Evolutionary conservation across 257 asterid species (phyloP).

Genomic region (Primulina huaijiensis): DNA sequence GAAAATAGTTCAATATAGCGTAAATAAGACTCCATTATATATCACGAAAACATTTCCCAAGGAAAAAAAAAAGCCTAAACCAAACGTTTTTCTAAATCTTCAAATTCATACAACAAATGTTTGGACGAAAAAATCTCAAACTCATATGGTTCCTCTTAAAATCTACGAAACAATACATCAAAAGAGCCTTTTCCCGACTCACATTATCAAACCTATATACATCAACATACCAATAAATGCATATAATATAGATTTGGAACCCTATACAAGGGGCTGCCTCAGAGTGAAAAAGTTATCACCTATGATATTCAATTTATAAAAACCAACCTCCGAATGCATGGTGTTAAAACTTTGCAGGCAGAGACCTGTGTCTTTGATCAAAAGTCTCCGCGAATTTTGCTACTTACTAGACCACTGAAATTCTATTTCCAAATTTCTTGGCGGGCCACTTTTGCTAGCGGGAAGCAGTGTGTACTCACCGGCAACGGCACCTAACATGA

Average conservation of each 20-base stretch:
- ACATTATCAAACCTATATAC: background rate
- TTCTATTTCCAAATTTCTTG: constrained; percentile 90
- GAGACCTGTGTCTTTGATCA: background rate
- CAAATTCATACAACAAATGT: background rate
- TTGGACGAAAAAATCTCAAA: background rate
- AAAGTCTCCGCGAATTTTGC: background rate
- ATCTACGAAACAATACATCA: background rate
- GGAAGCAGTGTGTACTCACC: constrained; percentile 92
- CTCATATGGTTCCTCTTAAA: background rate
- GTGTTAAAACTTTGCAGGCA: too few relatives aligned
- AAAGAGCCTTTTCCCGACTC: background rate
- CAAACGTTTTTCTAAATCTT: background rate
- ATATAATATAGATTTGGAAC: too few relatives aligned
- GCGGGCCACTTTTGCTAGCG: constrained; percentile 90
- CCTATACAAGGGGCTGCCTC: too few relatives aligned
- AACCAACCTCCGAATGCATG: too few relatives aligned
- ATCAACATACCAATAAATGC: background rate
- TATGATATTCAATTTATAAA: too few relatives aligned
- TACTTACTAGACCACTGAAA: constrained; percentile 86
- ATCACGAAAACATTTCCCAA: too few relatives aligned
- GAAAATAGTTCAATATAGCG: too few relatives aligned
- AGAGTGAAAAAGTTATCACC: background rate
- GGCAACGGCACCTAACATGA: constrained; percentile 95
- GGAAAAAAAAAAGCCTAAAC: background rate
- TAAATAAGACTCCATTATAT: too few relatives aligned